Evolutionary conservation across 2,329 filamentous ascomycete genomes (phyloP).

Genomic region (Diaporthe caulivora): DNA sequence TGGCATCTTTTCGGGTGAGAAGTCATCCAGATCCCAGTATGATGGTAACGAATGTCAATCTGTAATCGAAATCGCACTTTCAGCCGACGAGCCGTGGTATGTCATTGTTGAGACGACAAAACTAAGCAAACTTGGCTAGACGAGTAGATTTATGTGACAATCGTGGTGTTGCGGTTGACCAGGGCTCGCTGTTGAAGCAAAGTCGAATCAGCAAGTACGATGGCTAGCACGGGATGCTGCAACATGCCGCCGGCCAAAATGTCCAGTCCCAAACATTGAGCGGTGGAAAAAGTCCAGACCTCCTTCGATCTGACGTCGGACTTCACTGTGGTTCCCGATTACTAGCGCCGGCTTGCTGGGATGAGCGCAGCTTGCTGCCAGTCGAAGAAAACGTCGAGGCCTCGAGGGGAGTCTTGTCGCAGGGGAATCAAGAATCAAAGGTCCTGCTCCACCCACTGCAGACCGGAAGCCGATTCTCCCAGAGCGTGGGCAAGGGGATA

Average conservation of each 20-base stretch:
- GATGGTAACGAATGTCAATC: conserved; percentile 8
- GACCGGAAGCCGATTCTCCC: conserved; percentile 42
- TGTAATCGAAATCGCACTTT: neutral
- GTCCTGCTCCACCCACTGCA: conserved; percentile 43
- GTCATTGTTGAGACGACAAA: conserved; percentile 22
- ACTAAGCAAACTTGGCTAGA: neutral
- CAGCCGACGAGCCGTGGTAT: neutral
- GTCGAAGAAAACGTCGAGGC: neutral
- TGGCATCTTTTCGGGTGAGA: neutral
- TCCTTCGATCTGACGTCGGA: neutral
- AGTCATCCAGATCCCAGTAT: conserved; percentile 1
- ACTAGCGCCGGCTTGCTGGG: conserved; percentile 1
- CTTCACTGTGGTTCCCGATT: neutral
- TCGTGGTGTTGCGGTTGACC: neutral
- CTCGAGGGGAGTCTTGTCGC: conserved; percentile 32
- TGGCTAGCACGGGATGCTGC: neutral
- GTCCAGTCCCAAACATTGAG: conserved; percentile 1
- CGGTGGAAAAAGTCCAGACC: conserved; percentile 19
- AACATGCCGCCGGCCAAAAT: conserved; percentile 16
- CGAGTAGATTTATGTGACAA: conserved; percentile 7
- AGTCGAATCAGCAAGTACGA: neutral
- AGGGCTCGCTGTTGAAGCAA: neutral
- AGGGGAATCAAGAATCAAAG: conserved; percentile 42
- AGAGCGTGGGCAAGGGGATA: conserved; percentile 42
- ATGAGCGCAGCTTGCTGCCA: neutral